These are phyloP conservation scores for Ophiostoma quercus DNA, from an alignment of 2,329 filamentous ascomycete genomes.

Conservation along the genomic window DNA sequence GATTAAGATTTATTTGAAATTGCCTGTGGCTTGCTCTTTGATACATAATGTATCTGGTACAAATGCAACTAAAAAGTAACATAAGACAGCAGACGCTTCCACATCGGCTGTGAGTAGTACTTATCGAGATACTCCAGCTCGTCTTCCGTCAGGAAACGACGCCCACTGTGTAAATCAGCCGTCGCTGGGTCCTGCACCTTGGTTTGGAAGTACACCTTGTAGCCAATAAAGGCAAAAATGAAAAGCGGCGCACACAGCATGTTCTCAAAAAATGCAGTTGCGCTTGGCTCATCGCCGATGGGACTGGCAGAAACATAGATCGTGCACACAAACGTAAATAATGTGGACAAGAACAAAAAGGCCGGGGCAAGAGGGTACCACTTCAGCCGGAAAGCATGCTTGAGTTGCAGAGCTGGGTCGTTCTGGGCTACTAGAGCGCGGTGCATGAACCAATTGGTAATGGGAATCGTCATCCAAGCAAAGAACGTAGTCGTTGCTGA, in stretches of 20 bases:
- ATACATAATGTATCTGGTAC: neutral
- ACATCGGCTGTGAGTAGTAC: slow-evolving; percentile 23
- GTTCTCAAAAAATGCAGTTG: slow-evolving; percentile 24
- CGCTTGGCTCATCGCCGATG: slow-evolving; percentile 19
- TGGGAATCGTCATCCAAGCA: slow-evolving; percentile 25
- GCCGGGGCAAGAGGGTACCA: slow-evolving; percentile 21
- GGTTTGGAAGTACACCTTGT: slow-evolving; percentile 26
- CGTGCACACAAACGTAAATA: slow-evolving; percentile 21
- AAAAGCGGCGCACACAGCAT: slow-evolving; percentile 25
- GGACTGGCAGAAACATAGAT: slow-evolving; percentile 24
- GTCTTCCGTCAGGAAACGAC: slow-evolving; percentile 20
- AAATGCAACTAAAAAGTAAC: slow-evolving; percentile 20
- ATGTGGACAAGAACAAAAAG: slow-evolving; percentile 21
- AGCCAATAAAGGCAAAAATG: slow-evolving; percentile 18
- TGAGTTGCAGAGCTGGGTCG: slow-evolving; percentile 22
- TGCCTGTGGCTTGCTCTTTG: too few relatives aligned
- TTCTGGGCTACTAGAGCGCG: slow-evolving; percentile 22
- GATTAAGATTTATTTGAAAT: too few relatives aligned
- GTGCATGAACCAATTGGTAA: slow-evolving; percentile 25
- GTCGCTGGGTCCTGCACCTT: slow-evolving; percentile 22
- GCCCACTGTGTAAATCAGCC: slow-evolving; percentile 23
- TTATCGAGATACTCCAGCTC: slow-evolving; percentile 23
- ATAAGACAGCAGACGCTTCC: slow-evolving; percentile 21
- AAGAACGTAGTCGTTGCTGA: slow-evolving; percentile 25
- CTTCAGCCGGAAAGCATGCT: slow-evolving; percentile 22